A percentile compares a stretch with the other conserved stretches of the same genome.
phyloP scores from a whole-genome alignment of 495 filamentous ascomycete species.

The Hyaloscypha finlandica region DNA sequence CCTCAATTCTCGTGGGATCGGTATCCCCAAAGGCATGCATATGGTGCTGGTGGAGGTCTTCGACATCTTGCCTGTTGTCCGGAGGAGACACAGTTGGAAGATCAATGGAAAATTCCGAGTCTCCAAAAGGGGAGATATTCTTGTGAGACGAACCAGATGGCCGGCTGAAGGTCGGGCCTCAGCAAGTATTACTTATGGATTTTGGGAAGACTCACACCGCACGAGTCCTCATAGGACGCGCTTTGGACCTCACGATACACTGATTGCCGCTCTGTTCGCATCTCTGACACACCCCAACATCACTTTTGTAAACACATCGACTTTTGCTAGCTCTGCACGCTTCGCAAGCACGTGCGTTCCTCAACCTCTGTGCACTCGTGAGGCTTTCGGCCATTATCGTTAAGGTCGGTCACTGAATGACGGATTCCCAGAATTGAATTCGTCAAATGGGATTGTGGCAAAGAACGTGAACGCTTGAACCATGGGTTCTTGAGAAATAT shows the following conservation, averaged over 20 bases:
- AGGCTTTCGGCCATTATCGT: not conserved
- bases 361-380: constrained; percentile 3
- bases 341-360: constrained; percentile 33
- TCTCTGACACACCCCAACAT: constrained; percentile 26
- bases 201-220: constrained; percentile 9
- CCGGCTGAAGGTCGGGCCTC: not conserved
- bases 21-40: constrained; percentile 23
- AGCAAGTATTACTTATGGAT: not conserved
- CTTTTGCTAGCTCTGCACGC: constrained; percentile 30
- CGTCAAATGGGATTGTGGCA: not conserved
- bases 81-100: constrained; percentile 24
- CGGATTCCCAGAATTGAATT: not conserved
- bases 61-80: constrained; percentile 15
- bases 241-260: constrained; percentile 30
- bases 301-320: constrained; percentile 24
- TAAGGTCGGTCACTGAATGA: not conserved
- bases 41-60: constrained; percentile 23
- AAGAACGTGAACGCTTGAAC: not conserved
- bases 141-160: not conserved
- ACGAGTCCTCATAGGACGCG: constrained; percentile 26
- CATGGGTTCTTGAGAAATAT: not conserved
- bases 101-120: constrained; percentile 22
- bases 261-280: constrained; percentile 23
- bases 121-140: constrained; percentile 7
- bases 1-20: not conserved